These are phyloP conservation scores for Lecanoromycetidae sp. DNA, from an alignment of 2,329 filamentous ascomycete species.

Conservation along the genomic window DNA sequence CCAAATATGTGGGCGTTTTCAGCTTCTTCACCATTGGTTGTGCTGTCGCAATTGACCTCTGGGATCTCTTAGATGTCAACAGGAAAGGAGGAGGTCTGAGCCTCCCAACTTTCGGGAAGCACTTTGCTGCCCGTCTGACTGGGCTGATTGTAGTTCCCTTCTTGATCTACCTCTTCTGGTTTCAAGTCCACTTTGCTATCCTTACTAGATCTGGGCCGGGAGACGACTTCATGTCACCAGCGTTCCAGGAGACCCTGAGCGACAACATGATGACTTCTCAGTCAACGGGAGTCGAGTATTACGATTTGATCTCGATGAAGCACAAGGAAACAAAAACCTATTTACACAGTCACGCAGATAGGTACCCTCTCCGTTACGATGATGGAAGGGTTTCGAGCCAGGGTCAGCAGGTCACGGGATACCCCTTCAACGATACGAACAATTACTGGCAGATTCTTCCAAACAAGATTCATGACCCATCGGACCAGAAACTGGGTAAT, in stretches of 20 bases:
- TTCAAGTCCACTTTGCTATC: conserved; percentile 96
- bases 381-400: conserved; percentile 96
- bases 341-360: conserved; percentile 82
- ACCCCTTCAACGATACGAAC: conserved; percentile 97
- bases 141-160: conserved; percentile 85
- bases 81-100: conserved; percentile 68
- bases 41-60: conserved; percentile 85
- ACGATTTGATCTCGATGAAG: conserved; percentile 71
- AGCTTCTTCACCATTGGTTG: conserved; percentile 95
- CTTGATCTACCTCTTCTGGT: conserved; percentile 98
- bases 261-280: conserved; percentile 90
- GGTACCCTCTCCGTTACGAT: conserved; percentile 88
- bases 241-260: conserved; percentile 92
- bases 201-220: conserved; percentile 80
- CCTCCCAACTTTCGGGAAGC: conserved; percentile 70
- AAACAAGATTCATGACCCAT: conserved; percentile 34
- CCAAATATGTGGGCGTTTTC: conserved; percentile 94
- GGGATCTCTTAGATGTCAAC: conserved; percentile 85
- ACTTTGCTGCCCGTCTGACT: conserved; percentile 76
- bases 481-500: conserved; percentile 47
- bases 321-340: conserved; percentile 98
- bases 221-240: conserved; percentile 97
- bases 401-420: conserved; percentile 94
- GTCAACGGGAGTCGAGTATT: conserved; percentile 77
- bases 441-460: conserved; percentile 96